A percentile compares a stretch with the other conserved stretches of the same genome.
Evolutionary conservation across 2,329 filamentous ascomycete species (phyloP).

Genomic region (Cercospora sp.): DNA sequence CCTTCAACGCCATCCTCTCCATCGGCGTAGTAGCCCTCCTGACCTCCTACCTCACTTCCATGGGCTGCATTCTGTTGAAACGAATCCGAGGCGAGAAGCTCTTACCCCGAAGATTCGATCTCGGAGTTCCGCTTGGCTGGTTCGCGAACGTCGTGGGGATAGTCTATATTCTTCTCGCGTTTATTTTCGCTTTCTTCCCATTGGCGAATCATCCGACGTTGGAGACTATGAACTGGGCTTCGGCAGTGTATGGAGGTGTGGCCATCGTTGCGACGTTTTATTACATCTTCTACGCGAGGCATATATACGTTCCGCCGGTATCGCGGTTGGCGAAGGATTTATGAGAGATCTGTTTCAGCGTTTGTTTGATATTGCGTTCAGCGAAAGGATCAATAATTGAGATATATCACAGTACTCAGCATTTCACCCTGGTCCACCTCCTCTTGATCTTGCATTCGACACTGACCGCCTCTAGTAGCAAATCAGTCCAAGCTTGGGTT

Average conservation of each 20-base stretch:
- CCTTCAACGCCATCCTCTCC: conserved; percentile 46
- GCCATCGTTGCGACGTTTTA: conserved; percentile 26
- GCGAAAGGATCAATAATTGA: not conserved
- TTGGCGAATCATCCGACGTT: conserved; percentile 27
- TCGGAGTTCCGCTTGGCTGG: conserved; percentile 29
- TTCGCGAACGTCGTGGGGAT: conserved; percentile 30
- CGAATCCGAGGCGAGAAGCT: conserved; percentile 31
- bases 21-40: conserved; percentile 41
- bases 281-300: conserved; percentile 34
- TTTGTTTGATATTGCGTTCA: not conserved
- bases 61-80: conserved; percentile 31
- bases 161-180: conserved; percentile 27
- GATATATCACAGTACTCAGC: not conserved
- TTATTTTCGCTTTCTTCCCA: conserved; percentile 33
- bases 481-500: not conserved
- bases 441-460: too few species aligned
- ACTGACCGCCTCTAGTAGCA: too few species aligned
- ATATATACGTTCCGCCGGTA: conserved; percentile 33
- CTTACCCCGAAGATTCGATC: conserved; percentile 28
- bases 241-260: conserved; percentile 26
- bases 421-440: not conserved
- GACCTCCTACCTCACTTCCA: conserved; percentile 32
- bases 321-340: conserved; percentile 28
- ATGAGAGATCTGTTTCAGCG: not conserved
- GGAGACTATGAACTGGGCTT: conserved; percentile 34